Base-by-base conservation (phyloP, 78 protist genomes). In the Dictyostelium brefeldianum region DNA sequence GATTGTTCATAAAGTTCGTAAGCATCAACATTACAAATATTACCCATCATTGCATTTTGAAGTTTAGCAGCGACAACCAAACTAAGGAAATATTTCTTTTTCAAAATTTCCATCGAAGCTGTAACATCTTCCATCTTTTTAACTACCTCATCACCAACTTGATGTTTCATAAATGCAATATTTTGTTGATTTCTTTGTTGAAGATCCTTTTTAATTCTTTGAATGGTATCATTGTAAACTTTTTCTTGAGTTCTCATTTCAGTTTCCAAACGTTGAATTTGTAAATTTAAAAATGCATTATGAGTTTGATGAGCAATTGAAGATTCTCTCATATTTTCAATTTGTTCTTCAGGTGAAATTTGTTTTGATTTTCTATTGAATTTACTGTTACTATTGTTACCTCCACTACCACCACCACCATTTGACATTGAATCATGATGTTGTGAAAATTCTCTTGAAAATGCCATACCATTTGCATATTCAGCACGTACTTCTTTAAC, bases 261-360 rank as follows among this genome's bases (percentile, higher is more conserved):
- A 50, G 29, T 74, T 67, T 87, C 93, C 3, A 87, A 48, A 51
- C 93, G 50, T 64, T 87, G 93, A 9, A 87, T 71, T 56, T 87
- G 93, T 5, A 78, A 57, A 36, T 77, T 77, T 4, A 87, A 62
- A 41, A 87, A 87, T 10, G 93, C 93, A 50, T 87, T 87, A 36
- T 87, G 93, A 36, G 93, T 77, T 65, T 87, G 93, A 87, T 87
- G 93, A 5, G 93, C 93, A 43, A 87, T 87, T 29, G 93, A 87
- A 27, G 64, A 41, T n/a, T 87, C 93, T 51, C 93, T 56, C 79
- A 87, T 78, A 36, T 46, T 77, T 43, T 87, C 93, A 31, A 87
- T 77, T 64, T 78, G 93, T 62, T 87, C 93, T 50, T 87, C 93
- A 4, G 93, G 48, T 9, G 83, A 27, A 20, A 87, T 18, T 71